Evolutionary conservation across 108 stramenopile species (phyloP).

Genomic region (Fistulifera pelliculosa): DNA sequence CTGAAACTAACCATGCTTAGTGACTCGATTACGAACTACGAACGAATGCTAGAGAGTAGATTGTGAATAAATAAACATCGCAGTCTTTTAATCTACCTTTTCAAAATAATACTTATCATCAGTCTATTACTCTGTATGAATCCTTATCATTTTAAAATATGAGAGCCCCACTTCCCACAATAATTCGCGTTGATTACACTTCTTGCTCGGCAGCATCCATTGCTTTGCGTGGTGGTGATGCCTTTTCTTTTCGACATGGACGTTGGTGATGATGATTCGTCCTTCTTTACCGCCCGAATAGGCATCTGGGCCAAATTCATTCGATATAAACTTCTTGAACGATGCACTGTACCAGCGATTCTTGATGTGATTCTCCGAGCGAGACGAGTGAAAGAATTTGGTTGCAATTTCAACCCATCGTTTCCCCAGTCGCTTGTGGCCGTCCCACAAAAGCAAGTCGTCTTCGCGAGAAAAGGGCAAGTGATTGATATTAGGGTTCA

Average conservation of each 20-base stretch:
- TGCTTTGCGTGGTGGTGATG: neutral
- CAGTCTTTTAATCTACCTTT: too few relatives aligned
- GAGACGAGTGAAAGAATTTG: slow-evolving; percentile 59
- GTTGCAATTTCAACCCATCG: slow-evolving; percentile 86
- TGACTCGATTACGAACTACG: too few relatives aligned
- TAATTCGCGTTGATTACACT: too few relatives aligned
- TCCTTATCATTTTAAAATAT: too few relatives aligned
- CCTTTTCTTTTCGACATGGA: slow-evolving; percentile 22
- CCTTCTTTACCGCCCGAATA: slow-evolving; percentile 26
- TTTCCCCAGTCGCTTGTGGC: slow-evolving; percentile 69
- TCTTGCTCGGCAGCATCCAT: too few relatives aligned
- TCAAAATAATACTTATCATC: too few relatives aligned
- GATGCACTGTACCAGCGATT: slow-evolving; percentile 87
- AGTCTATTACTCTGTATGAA: too few relatives aligned
- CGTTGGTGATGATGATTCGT: neutral
- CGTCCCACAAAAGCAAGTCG: slow-evolving; percentile 72
- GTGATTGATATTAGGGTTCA: slow-evolving; percentile 80
- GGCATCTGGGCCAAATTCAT: slow-evolving; percentile 65
- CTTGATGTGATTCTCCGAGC: slow-evolving; percentile 88
- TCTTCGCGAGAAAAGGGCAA: slow-evolving; percentile 70
- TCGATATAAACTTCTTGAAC: slow-evolving; percentile 74
- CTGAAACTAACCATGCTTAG: too few relatives aligned
- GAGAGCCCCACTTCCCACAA: too few relatives aligned
- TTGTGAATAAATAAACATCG: too few relatives aligned
- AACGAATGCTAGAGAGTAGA: too few relatives aligned